Base-by-base conservation (phyloP, 73 alveolate genomes). In the Paramecium biaurelia region DNA sequence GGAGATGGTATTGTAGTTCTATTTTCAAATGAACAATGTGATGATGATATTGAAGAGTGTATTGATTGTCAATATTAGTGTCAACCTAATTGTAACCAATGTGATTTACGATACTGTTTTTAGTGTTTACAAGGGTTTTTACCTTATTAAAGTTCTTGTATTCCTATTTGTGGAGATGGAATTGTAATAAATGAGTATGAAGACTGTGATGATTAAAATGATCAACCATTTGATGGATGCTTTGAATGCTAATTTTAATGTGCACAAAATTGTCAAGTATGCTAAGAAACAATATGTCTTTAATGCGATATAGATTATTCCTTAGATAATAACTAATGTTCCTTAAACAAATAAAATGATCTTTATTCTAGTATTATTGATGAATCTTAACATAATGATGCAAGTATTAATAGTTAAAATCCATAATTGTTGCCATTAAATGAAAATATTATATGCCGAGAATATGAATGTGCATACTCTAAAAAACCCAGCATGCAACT, bases 1-100 rank as follows among this genome's bases (percentile, higher is more conserved):
- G 95, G 95, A 18, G 92, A 92, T 32, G 32, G 26, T 2, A 63
- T 63, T 3, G 10, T 63, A 9, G 6, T 30, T 2, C 84, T 34
- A 63, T 63, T 12, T 32, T 63, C 45, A 32, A 35, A 21, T 24
- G 86, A 72, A 18, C 11, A 72, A 38, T 72, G 86, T 18, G 86
- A 72, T 37, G 41, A 26, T 67, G 21, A 67, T 20, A 15, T 4
- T 63, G 84, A 63, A 7, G 6, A 24, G 26, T 63, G 84, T 63
- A 3, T 23, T 12, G 26, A 63, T 63, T 63, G 84, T 63, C 8
- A 32, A 67, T 67, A 7, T 67, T 12, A 67, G 11, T 67, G 84
- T 67, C 1, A 67, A 30, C 23, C 21, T 67, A 0, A 67, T 30
- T 67, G 84, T 41, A 18, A 5, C 26, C 0, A 26, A 11, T 63